These are phyloP conservation scores for Omphalotus guepiniiformis DNA, from an alignment of 768 basidiomycete species.

Conservation along the genomic window DNA sequence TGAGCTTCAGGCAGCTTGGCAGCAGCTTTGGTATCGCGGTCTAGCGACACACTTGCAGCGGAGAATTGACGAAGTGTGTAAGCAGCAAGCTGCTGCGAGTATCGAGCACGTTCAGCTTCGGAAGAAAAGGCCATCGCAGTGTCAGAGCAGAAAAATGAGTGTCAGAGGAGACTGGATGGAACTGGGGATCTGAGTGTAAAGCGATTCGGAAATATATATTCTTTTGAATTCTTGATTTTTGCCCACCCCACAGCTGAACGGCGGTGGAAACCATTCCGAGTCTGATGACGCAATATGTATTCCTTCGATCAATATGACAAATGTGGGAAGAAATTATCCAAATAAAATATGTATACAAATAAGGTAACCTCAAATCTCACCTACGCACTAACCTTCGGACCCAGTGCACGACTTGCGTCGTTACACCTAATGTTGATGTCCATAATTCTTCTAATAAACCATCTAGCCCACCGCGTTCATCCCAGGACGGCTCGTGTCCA, in stretches of 20 bases:
- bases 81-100: slow-evolving; percentile 43
- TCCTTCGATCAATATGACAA: neutral
- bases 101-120: slow-evolving; percentile 29
- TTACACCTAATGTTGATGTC: too few species aligned
- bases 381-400: slow-evolving; percentile 30
- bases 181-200: neutral
- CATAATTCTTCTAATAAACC: slow-evolving; percentile 59
- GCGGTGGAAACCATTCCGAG: neutral
- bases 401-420: slow-evolving; percentile 12
- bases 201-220: neutral
- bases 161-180: slow-evolving; percentile 7
- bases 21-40: slow-evolving; percentile 27
- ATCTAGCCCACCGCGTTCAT: slow-evolving; percentile 61
- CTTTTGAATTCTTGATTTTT: neutral
- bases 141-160: slow-evolving; percentile 10
- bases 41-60: slow-evolving; percentile 26
- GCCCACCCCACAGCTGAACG: neutral
- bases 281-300: neutral
- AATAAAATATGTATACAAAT: neutral
- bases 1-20: slow-evolving; percentile 35
- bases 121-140: slow-evolving; percentile 22
- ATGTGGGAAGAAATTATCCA: neutral
- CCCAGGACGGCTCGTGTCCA: slow-evolving; percentile 51
- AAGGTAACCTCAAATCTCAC: slow-evolving; percentile 20
- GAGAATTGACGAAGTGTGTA: slow-evolving; percentile 46